Percentiles rank a stretch among this genome's conserved stretches.
Evolutionary conservation across 257 asterid genomes (phyloP).

Genomic region (Lycium barbarum): DNA sequence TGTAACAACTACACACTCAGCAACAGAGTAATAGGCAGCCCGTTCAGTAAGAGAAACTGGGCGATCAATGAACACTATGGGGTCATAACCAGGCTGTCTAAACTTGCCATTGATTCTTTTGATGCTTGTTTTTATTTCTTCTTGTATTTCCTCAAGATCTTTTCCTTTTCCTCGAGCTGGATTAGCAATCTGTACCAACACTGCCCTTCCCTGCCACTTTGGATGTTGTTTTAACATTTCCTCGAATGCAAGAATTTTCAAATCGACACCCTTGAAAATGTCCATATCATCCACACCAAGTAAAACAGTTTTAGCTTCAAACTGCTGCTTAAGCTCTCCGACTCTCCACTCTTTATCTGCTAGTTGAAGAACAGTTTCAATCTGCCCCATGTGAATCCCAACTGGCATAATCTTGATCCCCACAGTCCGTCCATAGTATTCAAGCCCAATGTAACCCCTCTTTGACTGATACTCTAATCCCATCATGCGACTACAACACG

Average conservation of each 20-base stretch:
- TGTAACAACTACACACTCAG: constrained; percentile 60
- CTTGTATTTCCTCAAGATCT: constrained; percentile 57
- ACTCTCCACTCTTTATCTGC: constrained; percentile 56
- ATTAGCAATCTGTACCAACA: constrained; percentile 54
- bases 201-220: constrained; percentile 56
- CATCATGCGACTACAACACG: constrained; percentile 61
- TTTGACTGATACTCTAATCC: constrained; percentile 58
- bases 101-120: constrained; percentile 50
- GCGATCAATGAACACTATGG: constrained; percentile 48
- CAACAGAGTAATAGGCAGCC: constrained; percentile 52
- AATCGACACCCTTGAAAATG: constrained; percentile 57
- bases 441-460: constrained; percentile 61
- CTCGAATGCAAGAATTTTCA: constrained; percentile 58
- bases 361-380: constrained; percentile 46
- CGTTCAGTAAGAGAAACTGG: constrained; percentile 54
- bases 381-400: constrained; percentile 58
- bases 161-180: constrained; percentile 59
- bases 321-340: constrained; percentile 51
- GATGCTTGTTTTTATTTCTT: constrained; percentile 45
- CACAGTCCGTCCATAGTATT: constrained; percentile 57
- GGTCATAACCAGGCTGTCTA: constrained; percentile 57
- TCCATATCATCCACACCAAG: constrained; percentile 67
- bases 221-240: constrained; percentile 56
- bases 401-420: constrained; percentile 65
- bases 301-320: constrained; percentile 51